Evolutionary conservation across 164 flowering plant species (phyloP), one percentile per base, ranked within the genome.

Genomic region (Tinospora cordifolia): DNA sequence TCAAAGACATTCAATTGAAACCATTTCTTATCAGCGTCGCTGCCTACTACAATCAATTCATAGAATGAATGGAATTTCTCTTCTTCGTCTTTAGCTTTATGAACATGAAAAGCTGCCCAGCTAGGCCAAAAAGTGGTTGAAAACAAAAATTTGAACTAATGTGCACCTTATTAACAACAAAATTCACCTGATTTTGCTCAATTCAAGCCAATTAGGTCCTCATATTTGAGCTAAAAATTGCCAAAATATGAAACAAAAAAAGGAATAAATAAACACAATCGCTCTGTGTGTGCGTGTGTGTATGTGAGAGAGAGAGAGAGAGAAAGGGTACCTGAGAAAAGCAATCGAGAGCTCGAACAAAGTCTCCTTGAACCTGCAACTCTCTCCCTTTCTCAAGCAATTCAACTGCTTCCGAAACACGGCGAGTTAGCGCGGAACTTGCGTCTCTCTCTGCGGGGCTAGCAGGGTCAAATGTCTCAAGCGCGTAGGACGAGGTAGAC

Each of bases 281-380:
- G 10, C 27, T 22, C 15, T 3, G n/a, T n/a, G n/a, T n/a, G n/a
- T n/a, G n/a, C n/a, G n/a, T n/a, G n/a, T n/a, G n/a, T n/a, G n/a
- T n/a, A n/a, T n/a, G n/a, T n/a, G n/a, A n/a, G n/a, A 64, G 2
- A 21, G 36, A 41, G 10, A 63, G 8, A 6, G 30, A 10, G 14
- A 30, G 21, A 22, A 17, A 9, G 47, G 9, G 70, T 70, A 85
- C 90, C 87, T 78, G 79, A 66, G 85, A 80, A 81, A 85, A 87
- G 75, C 73, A 87, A 9, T 72, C 58, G 15, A 87, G 85, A 66
- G 91, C 91, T 58, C 71, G 74, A 57, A 17, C 47, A 62, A 87
- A 87, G 73, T 87, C 86, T 12, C 91, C 91, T 49, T 79, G 77
- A 58, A 87, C 91, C 80, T 87, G 88, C 75, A 85, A 83, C 21